Evolutionary conservation across 192 early-diverging fungal species (phyloP), one percentile per base, ranked within the genome.

Genomic region (Rhizoclosmatium sp.): DNA sequence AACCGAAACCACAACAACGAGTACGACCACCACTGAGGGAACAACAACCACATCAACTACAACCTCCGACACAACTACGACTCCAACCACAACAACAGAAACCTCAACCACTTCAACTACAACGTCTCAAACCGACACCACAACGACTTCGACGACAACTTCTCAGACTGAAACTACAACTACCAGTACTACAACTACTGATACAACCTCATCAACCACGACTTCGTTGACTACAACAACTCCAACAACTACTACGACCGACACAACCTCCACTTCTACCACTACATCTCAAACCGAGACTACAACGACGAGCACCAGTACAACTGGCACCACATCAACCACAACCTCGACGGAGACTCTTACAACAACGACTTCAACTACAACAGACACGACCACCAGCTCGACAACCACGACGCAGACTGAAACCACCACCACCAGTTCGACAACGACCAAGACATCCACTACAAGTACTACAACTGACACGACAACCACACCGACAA

Each of bases 361-460:
- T 2, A 75, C 60, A 31, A n/a, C 73, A n/a, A 75, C 73, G 10
- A 39, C 46, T 47, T 62, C 73, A 23, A 75, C 59, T n/a, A 41
- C 73, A n/a, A 75, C 73, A 2, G 45, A 56, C 9, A 75, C 60
- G 12, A 23, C 58, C 4, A 44, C 73, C 16, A 56, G 49, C 7
- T 12, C 49, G 2, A 40, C 62, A 40, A 72, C 70, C 23, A 58
- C 70, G 16, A 72, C 49, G 7, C 21, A 51, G 5, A 72, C 70
- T 3, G 48, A 40, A 39, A 72, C 70, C 7, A 72, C 70, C 5
- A 9, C 48, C 19, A 71, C 70, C 7, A 59, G 7, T 12, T n/a
- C 70, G 7, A 56, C 47, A 16, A 56, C 70, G 42, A 56, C 70
- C 23, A 31, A 7, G 7, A 72, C 70, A 21, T 40, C 49, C 23